Percentiles rank a stretch among this genome's conserved stretches.
These are phyloP conservation scores for Trichophyton simii DNA, from an alignment of 2,329 filamentous ascomycete genomes.

Conservation along the genomic window DNA sequence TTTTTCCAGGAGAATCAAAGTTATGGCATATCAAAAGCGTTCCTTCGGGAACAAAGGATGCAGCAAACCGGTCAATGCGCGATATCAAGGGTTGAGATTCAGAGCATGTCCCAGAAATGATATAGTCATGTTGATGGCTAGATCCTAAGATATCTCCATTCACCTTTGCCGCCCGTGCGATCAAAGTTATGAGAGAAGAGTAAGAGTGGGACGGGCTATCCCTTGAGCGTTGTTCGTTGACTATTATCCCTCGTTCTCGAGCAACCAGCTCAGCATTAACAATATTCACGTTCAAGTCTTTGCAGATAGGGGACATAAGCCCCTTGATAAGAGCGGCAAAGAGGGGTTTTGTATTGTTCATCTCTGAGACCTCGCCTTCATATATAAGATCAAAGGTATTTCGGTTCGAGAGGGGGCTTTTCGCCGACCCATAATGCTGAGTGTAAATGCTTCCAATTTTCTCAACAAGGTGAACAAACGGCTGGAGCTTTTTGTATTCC, in stretches of 20 bases:
- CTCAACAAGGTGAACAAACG: conserved; percentile 63
- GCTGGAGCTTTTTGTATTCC: conserved; percentile 64
- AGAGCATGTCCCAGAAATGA: conserved; percentile 36
- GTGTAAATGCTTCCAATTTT: conserved; percentile 70
- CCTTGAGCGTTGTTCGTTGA: conserved; percentile 59
- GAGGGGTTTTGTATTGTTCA: conserved; percentile 64
- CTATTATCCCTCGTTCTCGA: conserved; percentile 62
- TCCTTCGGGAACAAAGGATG: conserved; percentile 60
- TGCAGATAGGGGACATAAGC: conserved; percentile 55
- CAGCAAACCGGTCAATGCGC: conserved; percentile 59
- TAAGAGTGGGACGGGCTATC: conserved; percentile 52
- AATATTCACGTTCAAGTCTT: conserved; percentile 62
- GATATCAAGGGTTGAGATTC: conserved; percentile 47
- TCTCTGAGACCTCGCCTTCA: conserved; percentile 57
- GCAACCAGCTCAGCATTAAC: conserved; percentile 68
- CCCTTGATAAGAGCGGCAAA: conserved; percentile 71
- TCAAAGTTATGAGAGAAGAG: conserved; percentile 57
- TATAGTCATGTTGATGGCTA: conserved; percentile 32
- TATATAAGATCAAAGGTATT: conserved; percentile 66
- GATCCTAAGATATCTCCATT: conserved; percentile 8
- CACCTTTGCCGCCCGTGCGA: conserved; percentile 36
- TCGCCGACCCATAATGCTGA: conserved; percentile 50
- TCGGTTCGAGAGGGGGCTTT: conserved; percentile 39
- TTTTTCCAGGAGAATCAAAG: conserved; percentile 70
- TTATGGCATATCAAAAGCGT: conserved; percentile 68